Conservation (phyloP, 148 eudicot genomes). For the Polygonum maritimum region DNA sequence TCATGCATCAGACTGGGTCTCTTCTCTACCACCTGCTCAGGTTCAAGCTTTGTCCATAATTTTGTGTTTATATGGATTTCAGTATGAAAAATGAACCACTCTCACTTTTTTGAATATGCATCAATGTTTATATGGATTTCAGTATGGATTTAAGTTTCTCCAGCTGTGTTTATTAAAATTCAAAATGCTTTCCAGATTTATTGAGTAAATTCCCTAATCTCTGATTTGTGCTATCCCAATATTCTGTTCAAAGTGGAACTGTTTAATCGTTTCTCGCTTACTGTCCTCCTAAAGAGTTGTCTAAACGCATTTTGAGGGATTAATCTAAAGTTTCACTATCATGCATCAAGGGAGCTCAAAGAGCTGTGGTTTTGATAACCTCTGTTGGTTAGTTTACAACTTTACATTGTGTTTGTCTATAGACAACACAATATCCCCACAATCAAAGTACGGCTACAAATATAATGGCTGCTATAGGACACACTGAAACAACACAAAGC, state of each 20-base stretch:
- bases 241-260: neutral
- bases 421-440: neutral
- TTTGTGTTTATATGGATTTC: neutral
- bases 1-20: conserved; percentile 96
- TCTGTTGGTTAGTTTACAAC: neutral
- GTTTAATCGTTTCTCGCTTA: neutral
- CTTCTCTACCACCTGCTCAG: conserved; percentile 91
- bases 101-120: neutral
- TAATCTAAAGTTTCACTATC: neutral
- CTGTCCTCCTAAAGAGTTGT: neutral
- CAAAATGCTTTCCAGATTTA: neutral
- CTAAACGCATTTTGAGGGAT: neutral
- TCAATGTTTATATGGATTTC: neutral
- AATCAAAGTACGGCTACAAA: neutral
- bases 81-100: neutral
- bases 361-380: neutral
- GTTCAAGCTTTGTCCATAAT: conserved; percentile 22
- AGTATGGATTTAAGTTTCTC: neutral
- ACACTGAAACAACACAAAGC: neutral
- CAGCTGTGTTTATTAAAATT: neutral
- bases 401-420: neutral
- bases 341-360: neutral
- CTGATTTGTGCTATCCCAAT: neutral
- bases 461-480: neutral
- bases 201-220: neutral